Percentiles rank a stretch among this genome's conserved stretches.
These are phyloP conservation scores for Phaffia rhodozyma DNA, from an alignment of 1,284 basidiomycete species.

Conservation along the genomic window DNA sequence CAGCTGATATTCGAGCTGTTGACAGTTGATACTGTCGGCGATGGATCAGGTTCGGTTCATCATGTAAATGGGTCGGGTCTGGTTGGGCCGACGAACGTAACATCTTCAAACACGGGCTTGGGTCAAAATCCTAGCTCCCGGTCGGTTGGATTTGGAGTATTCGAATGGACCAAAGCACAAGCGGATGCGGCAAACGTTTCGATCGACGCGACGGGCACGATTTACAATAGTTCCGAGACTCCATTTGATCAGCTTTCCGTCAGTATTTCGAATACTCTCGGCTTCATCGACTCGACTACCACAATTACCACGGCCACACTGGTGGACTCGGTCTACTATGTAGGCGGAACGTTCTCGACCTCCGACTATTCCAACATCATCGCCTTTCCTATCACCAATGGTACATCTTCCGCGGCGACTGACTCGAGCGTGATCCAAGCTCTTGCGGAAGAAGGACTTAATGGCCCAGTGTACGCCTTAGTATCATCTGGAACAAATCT, in stretches of 20 bases:
- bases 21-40: constrained; percentile 36
- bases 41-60: constrained; percentile 13
- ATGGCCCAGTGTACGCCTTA: constrained; percentile 61
- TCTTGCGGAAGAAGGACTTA: constrained; percentile 52
- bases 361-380: constrained; percentile 59
- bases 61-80: constrained; percentile 25
- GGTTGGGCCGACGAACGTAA: constrained; percentile 30
- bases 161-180: constrained; percentile 25
- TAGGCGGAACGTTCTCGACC: constrained; percentile 61
- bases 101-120: constrained; percentile 21
- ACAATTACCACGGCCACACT: constrained; percentile 51
- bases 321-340: constrained; percentile 48
- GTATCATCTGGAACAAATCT: constrained; percentile 49
- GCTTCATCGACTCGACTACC: constrained; percentile 34
- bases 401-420: constrained; percentile 40
- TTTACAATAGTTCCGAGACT: constrained; percentile 60
- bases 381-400: constrained; percentile 35
- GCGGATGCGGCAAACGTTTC: not conserved
- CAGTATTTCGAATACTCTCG: constrained; percentile 39
- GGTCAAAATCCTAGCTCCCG: constrained; percentile 19
- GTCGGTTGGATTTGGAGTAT: constrained; percentile 29
- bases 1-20: constrained; percentile 59
- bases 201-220: constrained; percentile 27
- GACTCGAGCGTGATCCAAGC: constrained; percentile 35
- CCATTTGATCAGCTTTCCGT: constrained; percentile 52